Evolutionary conservation across 345 rosid species (phyloP).

Genomic region (Euclidium syriacum): DNA sequence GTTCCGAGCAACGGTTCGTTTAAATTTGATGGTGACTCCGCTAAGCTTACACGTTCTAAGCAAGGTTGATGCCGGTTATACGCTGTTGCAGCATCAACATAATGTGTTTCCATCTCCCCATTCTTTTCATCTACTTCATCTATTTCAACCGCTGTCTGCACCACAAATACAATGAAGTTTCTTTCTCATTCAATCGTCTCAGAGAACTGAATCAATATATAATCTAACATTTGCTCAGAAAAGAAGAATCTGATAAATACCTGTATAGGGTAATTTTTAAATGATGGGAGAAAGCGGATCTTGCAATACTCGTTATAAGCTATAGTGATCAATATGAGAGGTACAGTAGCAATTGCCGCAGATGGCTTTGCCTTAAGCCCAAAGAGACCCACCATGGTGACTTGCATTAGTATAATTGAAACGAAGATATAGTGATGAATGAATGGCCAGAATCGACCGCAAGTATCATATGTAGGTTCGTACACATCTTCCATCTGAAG

Average conservation of each 20-base stretch:
- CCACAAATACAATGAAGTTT: conserved; percentile 8
- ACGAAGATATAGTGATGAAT: conserved; percentile 67
- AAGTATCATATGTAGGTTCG: conserved; percentile 62
- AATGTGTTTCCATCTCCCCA: conserved; percentile 44
- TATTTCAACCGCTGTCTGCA: conserved; percentile 61
- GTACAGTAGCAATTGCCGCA: conserved; percentile 72
- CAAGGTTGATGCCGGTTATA: conserved; percentile 45
- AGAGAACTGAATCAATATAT: neutral
- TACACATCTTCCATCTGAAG: conserved; percentile 82
- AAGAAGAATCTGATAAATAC: conserved; percentile 20
- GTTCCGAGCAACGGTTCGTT: conserved; percentile 38
- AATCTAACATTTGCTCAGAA: neutral
- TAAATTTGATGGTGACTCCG: conserved; percentile 33
- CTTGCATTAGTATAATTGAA: conserved; percentile 82
- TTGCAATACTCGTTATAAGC: conserved; percentile 87
- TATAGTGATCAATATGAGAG: conserved; percentile 60
- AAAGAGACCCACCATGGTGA: conserved; percentile 86
- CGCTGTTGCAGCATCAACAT: conserved; percentile 41
- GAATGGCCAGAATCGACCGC: conserved; percentile 73
- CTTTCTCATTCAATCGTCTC: neutral
- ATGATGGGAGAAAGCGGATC: conserved; percentile 79
- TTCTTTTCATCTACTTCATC: conserved; percentile 62
- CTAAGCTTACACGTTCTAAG: conserved; percentile 36
- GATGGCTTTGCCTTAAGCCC: conserved; percentile 88
- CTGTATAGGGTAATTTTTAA: conserved; percentile 50